Evolutionary conservation across 495 filamentous ascomycete genomes (phyloP).

Genomic region (Daldinia childiae): DNA sequence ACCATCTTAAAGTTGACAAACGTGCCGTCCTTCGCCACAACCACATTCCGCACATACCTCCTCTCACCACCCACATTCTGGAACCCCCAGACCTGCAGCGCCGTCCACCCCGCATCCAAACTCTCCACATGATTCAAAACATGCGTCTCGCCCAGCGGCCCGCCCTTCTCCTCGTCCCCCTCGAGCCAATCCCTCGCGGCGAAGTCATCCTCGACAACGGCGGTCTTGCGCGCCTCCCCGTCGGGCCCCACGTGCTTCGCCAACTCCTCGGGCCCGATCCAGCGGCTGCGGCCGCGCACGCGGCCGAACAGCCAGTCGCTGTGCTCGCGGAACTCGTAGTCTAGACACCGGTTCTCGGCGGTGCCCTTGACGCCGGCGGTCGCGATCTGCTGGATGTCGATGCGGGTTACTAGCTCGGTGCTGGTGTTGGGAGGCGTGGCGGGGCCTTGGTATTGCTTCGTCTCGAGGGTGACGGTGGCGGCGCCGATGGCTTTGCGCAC

Average conservation of each 20-base stretch:
- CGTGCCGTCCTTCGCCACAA: slow-evolving; percentile 70
- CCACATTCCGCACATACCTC: slow-evolving; percentile 72
- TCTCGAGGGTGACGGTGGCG: slow-evolving; percentile 75
- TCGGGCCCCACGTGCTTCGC: slow-evolving; percentile 16
- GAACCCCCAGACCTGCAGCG: slow-evolving; percentile 66
- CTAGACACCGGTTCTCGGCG: slow-evolving; percentile 74
- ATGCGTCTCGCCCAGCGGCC: slow-evolving; percentile 58
- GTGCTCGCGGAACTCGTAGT: slow-evolving; percentile 76
- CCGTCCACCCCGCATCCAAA: slow-evolving; percentile 65
- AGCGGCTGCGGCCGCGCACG: slow-evolving; percentile 69
- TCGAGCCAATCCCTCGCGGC: slow-evolving; percentile 63
- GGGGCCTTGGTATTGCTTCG: slow-evolving; percentile 68
- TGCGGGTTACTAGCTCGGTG: slow-evolving; percentile 63
- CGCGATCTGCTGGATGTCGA: slow-evolving; percentile 82
- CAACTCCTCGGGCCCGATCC: slow-evolving; percentile 51
- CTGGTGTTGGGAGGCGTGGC: slow-evolving; percentile 53
- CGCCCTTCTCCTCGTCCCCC: slow-evolving; percentile 58
- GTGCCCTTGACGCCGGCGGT: slow-evolving; percentile 81
- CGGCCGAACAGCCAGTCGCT: slow-evolving; percentile 83
- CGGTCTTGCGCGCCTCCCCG: slow-evolving; percentile 36
- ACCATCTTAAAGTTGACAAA: slow-evolving; percentile 73
- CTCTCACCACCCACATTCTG: slow-evolving; percentile 64
- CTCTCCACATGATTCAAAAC: slow-evolving; percentile 66
- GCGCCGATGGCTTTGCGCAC: slow-evolving; percentile 77
- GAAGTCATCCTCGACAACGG: slow-evolving; percentile 52